These are phyloP conservation scores for Rhodotorula toruloides DNA, from an alignment of 768 basidiomycete species.

Conservation along the genomic window DNA sequence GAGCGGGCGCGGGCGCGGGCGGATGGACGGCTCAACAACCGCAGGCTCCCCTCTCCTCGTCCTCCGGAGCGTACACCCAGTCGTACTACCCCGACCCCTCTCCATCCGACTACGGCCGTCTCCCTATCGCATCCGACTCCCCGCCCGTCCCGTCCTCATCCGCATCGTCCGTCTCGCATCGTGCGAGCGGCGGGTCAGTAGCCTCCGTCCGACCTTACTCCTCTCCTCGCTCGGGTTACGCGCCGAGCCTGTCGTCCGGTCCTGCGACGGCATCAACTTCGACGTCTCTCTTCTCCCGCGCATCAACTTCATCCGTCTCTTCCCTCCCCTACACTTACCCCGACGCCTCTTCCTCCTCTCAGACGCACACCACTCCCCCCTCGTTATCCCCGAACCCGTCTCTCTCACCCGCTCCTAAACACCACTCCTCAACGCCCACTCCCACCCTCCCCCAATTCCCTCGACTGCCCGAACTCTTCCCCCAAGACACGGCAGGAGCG, in stretches of 20 bases:
- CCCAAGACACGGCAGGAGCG: too few species aligned
- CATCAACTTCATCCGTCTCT: conserved; percentile 11
- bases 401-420: too few species aligned
- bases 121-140: not conserved
- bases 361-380: not conserved
- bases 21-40: not conserved
- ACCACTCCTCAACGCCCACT: too few species aligned
- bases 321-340: conserved; percentile 27
- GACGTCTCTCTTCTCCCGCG: conserved; percentile 15
- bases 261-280: conserved; percentile 28
- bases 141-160: not conserved
- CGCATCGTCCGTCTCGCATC: too few species aligned
- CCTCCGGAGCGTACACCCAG: not conserved
- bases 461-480: too few species aligned
- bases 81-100: not conserved
- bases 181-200: too few species aligned
- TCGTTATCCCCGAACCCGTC: not conserved
- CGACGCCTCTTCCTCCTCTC: conserved; percentile 3
- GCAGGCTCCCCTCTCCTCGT: not conserved
- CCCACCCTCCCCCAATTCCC: conserved; percentile 28
- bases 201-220: not conserved
- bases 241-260: conserved; percentile 24
- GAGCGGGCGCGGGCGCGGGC: not conserved
- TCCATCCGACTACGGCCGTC: not conserved
- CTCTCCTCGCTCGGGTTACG: conserved; percentile 7